Evolutionary conservation across 345 rosid species (phyloP), one percentile per base, ranked within the genome.

Genomic region (Luvunga scandens): DNA sequence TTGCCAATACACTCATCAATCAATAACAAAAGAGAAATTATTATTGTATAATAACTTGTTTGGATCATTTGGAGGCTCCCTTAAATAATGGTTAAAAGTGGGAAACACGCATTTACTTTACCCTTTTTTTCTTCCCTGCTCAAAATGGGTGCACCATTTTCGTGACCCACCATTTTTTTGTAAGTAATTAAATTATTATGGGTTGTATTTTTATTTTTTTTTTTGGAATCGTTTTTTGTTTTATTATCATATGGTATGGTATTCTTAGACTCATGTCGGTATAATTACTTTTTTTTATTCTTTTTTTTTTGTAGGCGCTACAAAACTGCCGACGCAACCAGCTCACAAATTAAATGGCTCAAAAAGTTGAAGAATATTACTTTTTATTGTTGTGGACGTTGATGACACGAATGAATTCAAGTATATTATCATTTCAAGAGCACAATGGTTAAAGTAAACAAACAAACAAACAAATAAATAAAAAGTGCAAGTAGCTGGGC

Each of bases 81-180:
- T 80, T 69, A 64, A 55, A 82, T 80, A 75, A 77, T 85, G 75
- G 73, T 78, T 78, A 76, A 82, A 45, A 82, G 84, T 82, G 79
- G 84, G 79, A 34, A 62, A 19, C 74, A 82, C 66, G 65, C 81
- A 36, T 34, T 45, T 45, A 45, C 50, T 75, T 22, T 30, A 45
- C 36, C 60, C 31, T 19, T 18, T 14, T 31, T 30, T n/a, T 22
- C 21, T 38, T 9, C 65, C 18, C 65, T 19, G 63, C 72, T 48
- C 42, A 72, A 72, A 50, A 45, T 65, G 48, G 77, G 69, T 55
- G 71, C 72, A 25, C 65, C 61, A 64, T 73, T 1, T n/a, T 6
- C 39, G 3, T 5, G 81, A 72, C 77, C 81, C 57, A 72, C 77
- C 67, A 71, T 6, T 25, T 27, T 16, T 42, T 69, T 14, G 57